Evolutionary conservation across 495 filamentous ascomycete species (phyloP).

Genomic region (Penicillium steckii): DNA sequence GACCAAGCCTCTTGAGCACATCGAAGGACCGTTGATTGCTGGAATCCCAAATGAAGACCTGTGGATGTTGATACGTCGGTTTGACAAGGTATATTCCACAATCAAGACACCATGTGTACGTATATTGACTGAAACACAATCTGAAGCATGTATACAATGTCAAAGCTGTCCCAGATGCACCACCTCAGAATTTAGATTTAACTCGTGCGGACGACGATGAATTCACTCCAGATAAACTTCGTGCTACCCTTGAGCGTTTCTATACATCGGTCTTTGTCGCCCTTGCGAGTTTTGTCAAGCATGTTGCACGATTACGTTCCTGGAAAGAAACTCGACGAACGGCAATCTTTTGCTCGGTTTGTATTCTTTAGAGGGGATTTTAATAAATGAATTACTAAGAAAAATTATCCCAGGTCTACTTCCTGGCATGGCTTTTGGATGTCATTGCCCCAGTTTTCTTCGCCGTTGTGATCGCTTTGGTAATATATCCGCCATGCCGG

Average conservation of each 20-base stretch:
- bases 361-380: slow-evolving; percentile 51
- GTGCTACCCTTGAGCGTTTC: slow-evolving; percentile 74
- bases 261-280: slow-evolving; percentile 79
- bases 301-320: slow-evolving; percentile 71
- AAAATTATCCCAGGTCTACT: slow-evolving; percentile 55
- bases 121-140: background rate
- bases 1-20: slow-evolving; percentile 58
- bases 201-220: slow-evolving; percentile 81
- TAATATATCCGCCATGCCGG: slow-evolving; percentile 64
- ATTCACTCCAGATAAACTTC: slow-evolving; percentile 82
- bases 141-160: slow-evolving; percentile 83
- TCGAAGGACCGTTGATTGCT: slow-evolving; percentile 64
- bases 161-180: slow-evolving; percentile 59
- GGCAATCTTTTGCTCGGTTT: slow-evolving; percentile 60
- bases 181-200: slow-evolving; percentile 68
- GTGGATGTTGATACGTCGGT: slow-evolving; percentile 67
- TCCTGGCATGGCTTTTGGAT: slow-evolving; percentile 71
- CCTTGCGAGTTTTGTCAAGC: slow-evolving; percentile 63
- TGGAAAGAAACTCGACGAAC: slow-evolving; percentile 78
- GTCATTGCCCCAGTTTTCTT: slow-evolving; percentile 60
- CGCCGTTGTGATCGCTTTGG: slow-evolving; percentile 58
- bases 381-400: slow-evolving; percentile 8
- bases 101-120: background rate
- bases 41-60: slow-evolving; percentile 76
- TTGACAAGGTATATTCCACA: slow-evolving; percentile 20